phyloP scores from a whole-genome alignment of 176 grass and related monocot genomes.

The Guadua angustifolia region DNA sequence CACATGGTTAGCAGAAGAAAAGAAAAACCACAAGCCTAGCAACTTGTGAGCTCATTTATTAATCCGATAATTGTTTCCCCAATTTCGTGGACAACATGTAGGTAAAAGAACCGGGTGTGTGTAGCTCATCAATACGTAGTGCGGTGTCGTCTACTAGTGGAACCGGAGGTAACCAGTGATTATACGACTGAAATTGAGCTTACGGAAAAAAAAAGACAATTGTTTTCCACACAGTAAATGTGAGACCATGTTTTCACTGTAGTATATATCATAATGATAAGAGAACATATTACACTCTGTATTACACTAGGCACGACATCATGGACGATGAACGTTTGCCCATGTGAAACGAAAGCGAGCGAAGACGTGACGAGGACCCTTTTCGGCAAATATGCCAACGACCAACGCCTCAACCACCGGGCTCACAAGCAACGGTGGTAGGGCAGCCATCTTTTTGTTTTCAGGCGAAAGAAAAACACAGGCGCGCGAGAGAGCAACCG shows the following conservation, averaged over 20 bases:
- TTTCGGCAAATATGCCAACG: conserved; percentile 55
- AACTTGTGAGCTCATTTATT: no score
- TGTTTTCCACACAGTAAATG: neutral
- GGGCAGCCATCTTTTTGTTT: conserved; percentile 41
- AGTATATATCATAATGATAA: neutral
- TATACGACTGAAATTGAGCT: no score
- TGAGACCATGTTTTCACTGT: neutral
- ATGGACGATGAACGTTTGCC: conserved; percentile 35
- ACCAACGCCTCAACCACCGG: conserved; percentile 60
- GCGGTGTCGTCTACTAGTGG: no score
- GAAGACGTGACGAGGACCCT: conserved; percentile 3
- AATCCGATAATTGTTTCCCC: no score
- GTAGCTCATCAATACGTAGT: no score
- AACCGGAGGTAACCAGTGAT: no score
- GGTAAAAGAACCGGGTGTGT: no score
- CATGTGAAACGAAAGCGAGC: conserved; percentile 32
- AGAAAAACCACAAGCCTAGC: no score
- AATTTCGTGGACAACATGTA: no score
- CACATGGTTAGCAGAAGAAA: neutral
- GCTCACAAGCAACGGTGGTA: conserved; percentile 37
- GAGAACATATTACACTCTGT: neutral
- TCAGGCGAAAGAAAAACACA: neutral
- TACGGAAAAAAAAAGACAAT: no score
- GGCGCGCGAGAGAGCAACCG: neutral
- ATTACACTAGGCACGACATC: conserved; percentile 38